Conservation (phyloP, 164 flowering plant species). For the Warburgia ugandensis region DNA sequence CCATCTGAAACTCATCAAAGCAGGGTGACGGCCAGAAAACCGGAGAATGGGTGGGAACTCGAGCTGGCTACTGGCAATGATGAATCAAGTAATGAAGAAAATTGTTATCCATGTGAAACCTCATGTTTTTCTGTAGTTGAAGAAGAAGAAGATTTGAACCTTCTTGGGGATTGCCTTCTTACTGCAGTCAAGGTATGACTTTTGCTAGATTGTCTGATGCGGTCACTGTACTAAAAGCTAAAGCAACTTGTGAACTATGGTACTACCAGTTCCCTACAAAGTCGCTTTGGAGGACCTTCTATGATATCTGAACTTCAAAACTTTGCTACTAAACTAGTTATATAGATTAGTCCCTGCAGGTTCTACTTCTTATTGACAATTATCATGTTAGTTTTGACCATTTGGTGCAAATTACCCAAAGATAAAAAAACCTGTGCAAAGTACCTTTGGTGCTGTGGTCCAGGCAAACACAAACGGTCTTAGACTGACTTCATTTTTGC, state of each 20-base stretch:
- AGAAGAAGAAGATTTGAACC: constrained; percentile 38
- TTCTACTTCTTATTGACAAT: too few species aligned
- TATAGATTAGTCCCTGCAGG: too few species aligned
- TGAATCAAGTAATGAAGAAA: constrained; percentile 32
- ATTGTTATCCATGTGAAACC: constrained; percentile 18
- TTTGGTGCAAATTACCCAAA: too few species aligned
- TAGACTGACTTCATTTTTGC: background rate
- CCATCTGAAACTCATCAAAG: constrained; percentile 25
- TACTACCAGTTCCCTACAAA: background rate
- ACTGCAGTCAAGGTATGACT: constrained; percentile 76
- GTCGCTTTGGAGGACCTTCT: too few species aligned
- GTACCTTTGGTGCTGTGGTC: too few species aligned
- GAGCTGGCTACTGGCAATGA: constrained; percentile 25
- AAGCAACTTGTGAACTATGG: background rate
- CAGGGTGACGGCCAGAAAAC: constrained; percentile 18
- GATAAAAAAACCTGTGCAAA: too few species aligned
- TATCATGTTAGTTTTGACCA: too few species aligned
- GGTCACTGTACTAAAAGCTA: background rate
- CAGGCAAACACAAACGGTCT: too few species aligned
- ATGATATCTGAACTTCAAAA: background rate
- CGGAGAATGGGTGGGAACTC: constrained; percentile 26
- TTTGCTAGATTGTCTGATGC: background rate
- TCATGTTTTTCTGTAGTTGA: constrained; percentile 28
- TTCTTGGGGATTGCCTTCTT: constrained; percentile 83
- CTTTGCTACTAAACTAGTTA: constrained; percentile 2